Evolutionary conservation across 2,329 filamentous ascomycete species (phyloP).

Genomic region (Volutella citrinella): DNA sequence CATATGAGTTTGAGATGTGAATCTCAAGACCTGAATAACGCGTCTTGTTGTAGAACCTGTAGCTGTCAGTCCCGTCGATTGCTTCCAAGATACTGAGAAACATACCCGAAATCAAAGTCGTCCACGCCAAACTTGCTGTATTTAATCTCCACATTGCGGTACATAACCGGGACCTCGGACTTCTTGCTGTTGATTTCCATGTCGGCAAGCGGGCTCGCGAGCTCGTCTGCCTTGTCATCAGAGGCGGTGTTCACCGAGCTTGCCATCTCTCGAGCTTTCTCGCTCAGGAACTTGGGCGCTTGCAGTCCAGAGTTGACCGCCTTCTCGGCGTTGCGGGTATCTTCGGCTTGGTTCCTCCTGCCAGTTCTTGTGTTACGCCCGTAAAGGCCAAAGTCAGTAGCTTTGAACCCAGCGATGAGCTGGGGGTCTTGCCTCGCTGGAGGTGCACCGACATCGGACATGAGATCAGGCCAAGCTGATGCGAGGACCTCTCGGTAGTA

Average conservation of each 20-base stretch:
- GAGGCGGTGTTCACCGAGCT: conserved; percentile 41
- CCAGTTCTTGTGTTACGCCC: conserved; percentile 72
- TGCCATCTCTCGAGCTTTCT: conserved; percentile 73
- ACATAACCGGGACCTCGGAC: conserved; percentile 81
- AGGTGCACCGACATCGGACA: conserved; percentile 83
- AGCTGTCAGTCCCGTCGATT: conserved; percentile 15
- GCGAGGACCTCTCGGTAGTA: conserved; percentile 86
- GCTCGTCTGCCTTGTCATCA: conserved; percentile 51
- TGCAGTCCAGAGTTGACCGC: conserved; percentile 58
- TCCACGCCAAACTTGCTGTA: conserved; percentile 99
- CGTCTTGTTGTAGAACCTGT: conserved; percentile 91
- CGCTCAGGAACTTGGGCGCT: conserved; percentile 90
- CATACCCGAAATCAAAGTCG: conserved; percentile 93
- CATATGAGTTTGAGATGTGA: conserved; percentile 95
- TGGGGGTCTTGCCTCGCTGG: conserved; percentile 71
- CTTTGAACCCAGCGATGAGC: conserved; percentile 65
- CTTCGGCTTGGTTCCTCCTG: conserved; percentile 79
- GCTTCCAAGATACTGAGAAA: conserved; percentile 7
- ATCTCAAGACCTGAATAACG: conserved; percentile 89
- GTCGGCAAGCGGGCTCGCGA: conserved; percentile 63
- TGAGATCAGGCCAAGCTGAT: conserved; percentile 84
- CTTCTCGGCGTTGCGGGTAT: conserved; percentile 64
- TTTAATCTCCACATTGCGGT: conserved; percentile 94
- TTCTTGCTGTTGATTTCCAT: conserved; percentile 71
- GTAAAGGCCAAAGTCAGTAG: conserved; percentile 73